Conservation (phyloP, 192 early-diverging fungal species). For the Coemansia brasiliensis region DNA sequence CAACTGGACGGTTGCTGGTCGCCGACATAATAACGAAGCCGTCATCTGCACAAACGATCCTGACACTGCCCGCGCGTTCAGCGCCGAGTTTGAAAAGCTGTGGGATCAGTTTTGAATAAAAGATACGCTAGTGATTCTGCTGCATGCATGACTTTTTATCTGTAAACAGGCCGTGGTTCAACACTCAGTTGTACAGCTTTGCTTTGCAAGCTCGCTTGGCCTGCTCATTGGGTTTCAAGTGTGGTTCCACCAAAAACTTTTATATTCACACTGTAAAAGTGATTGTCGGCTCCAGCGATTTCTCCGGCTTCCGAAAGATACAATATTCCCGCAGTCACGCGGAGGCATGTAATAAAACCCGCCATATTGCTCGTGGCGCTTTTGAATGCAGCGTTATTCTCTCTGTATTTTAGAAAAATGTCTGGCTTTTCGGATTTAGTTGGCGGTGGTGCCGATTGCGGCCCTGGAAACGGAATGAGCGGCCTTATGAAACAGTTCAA, state of each 20-base stretch:
- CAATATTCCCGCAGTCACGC: not conserved
- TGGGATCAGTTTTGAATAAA: conserved; percentile 56
- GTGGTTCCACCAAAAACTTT: too few species aligned
- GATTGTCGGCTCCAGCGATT: too few species aligned
- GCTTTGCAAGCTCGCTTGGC: not conserved
- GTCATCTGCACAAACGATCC: conserved; percentile 66
- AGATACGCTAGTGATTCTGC: too few species aligned
- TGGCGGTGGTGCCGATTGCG: conserved; percentile 69
- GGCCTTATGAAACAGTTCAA: conserved; percentile 80
- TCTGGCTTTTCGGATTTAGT: conserved; percentile 63
- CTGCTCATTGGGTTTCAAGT: too few species aligned
- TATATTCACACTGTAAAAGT: too few species aligned
- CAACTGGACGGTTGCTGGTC: conserved; percentile 57
- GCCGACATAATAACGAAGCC: conserved; percentile 69
- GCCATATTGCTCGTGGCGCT: not conserved
- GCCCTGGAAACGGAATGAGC: conserved; percentile 73
- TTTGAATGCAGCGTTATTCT: not conserved
- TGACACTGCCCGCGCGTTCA: conserved; percentile 58
- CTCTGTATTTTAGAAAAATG: conserved; percentile 28
- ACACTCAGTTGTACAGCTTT: conserved; percentile 10
- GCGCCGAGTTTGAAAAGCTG: conserved; percentile 62
- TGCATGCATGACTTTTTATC: too few species aligned
- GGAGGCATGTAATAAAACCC: not conserved
- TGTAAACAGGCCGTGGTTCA: too few species aligned
- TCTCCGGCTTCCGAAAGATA: not conserved